These are phyloP conservation scores for Mortierella hygrophila DNA, from an alignment of 192 early-diverging fungal species.

Conservation along the genomic window DNA sequence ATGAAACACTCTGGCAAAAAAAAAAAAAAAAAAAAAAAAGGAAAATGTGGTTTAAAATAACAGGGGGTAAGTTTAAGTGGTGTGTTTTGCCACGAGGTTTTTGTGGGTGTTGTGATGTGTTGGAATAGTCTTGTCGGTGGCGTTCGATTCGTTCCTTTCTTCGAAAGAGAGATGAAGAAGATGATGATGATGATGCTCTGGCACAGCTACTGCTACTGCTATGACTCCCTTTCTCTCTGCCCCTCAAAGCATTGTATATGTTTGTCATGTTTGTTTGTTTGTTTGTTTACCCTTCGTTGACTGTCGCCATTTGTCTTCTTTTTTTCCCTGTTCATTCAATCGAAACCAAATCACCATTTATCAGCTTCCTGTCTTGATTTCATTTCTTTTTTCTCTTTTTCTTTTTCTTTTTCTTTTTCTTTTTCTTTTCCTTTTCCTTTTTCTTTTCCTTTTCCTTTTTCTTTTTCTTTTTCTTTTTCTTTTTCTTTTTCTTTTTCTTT, in stretches of 20 bases:
- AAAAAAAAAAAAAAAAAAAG: too few relatives aligned
- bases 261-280: conserved; percentile 6
- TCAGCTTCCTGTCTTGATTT: background rate
- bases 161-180: background rate
- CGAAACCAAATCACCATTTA: background rate
- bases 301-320: background rate
- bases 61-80: too few relatives aligned
- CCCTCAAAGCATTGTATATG: background rate
- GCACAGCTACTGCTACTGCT: too few relatives aligned
- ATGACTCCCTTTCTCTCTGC: background rate
- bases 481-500: background rate
- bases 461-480: background rate
- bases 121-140: background rate
- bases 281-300: background rate
- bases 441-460: too few relatives aligned
- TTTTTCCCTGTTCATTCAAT: too few relatives aligned
- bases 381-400: background rate
- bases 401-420: background rate
- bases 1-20: background rate
- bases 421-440: background rate
- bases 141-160: background rate
- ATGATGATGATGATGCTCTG: background rate
- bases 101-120: background rate
- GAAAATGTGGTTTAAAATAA: too few relatives aligned
- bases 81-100: background rate